Base-by-base conservation (phyloP, 345 rosid genomes). In the Noccaea caerulescens region DNA sequence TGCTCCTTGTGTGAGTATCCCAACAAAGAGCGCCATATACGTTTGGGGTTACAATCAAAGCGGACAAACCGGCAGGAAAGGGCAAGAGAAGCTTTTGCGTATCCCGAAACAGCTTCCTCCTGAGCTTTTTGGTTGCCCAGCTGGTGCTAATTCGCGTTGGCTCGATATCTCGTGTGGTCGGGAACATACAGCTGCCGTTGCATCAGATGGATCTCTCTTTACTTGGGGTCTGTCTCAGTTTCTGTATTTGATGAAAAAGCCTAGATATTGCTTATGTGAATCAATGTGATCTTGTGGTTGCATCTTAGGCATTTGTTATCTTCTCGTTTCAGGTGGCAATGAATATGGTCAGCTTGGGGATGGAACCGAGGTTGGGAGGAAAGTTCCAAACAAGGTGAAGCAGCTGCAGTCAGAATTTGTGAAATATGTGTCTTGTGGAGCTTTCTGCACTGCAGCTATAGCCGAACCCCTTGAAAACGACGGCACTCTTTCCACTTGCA, bases 291-390 rank as follows among this genome's bases (percentile, higher is more conserved):
- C 42, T 70, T 53, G 8, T 64, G 36, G 51, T 46, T 62, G 51
- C n/a, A 69, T 69, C 39, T 47, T 47, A n/a, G 25, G 8, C 42
- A 12, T 32, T n/a, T 12, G 30, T 6, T n/a, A 36, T 58, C 25
- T 42, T 5, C 20, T 68, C 44, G 55, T 72, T 59, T 45, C 69
- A 93, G 98, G 97, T 72, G 89, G 87, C 53, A 91, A 93, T 80
- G 97, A 89, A 68, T 94, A 86, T 72, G 98, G 97, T 70, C 99
- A 92, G 80, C 73, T 94, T 84, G 99, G 99, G 75, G 99, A 94
- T 84, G 98, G 99, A 65, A 83, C 90, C 7, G 99, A 94, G 86
- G 86, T 85, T 72, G 84, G 83, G 34, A 84, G 88, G 76, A 92
- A 92, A 71, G 66, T 80, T 77, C 98, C 99, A 34, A 73, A 79